Conservation (phyloP, 108 stramenopile species). For the Pseudonitzschia multiseries region DNA sequence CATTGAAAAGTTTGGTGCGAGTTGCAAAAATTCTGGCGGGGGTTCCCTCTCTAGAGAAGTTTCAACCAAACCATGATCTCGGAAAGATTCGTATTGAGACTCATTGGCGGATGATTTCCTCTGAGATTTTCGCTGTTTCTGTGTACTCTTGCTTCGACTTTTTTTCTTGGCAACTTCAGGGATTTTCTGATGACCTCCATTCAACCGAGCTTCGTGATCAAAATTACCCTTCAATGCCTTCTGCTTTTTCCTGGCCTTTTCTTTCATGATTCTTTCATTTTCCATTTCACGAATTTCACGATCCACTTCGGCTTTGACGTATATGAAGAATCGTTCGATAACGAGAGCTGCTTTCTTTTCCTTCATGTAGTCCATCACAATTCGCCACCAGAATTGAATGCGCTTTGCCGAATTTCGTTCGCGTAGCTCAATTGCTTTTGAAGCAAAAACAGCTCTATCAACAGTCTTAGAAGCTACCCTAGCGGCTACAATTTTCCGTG, state of each 20-base stretch:
- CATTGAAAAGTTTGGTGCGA: slow-evolving; percentile 30
- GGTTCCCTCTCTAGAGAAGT: background rate
- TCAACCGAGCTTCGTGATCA: slow-evolving; percentile 66
- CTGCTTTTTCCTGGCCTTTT: slow-evolving; percentile 39
- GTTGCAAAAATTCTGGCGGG: slow-evolving; percentile 31
- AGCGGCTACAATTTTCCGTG: slow-evolving; percentile 28
- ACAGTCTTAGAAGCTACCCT: slow-evolving; percentile 24
- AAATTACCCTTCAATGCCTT: slow-evolving; percentile 51
- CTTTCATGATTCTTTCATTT: slow-evolving; percentile 43
- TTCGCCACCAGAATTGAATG: slow-evolving; percentile 72
- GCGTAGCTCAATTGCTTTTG: slow-evolving; percentile 42
- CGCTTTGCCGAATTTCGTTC: slow-evolving; percentile 60
- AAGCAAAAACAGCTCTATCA: slow-evolving; percentile 30
- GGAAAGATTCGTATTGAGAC: slow-evolving; percentile 14
- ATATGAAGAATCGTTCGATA: slow-evolving; percentile 76
- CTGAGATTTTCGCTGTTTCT: slow-evolving; percentile 11
- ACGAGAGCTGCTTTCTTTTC: slow-evolving; percentile 63
- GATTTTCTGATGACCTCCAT: slow-evolving; percentile 47
- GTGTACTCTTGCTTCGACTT: slow-evolving; percentile 25
- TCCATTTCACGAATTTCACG: slow-evolving; percentile 54
- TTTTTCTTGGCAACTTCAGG: slow-evolving; percentile 5
- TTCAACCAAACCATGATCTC: slow-evolving; percentile 10
- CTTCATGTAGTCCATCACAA: slow-evolving; percentile 45
- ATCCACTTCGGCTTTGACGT: slow-evolving; percentile 69
- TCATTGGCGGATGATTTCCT: slow-evolving; percentile 1